phyloP scores from a whole-genome alignment of 176 grass and related monocot species.

The Chloris gayana region DNA sequence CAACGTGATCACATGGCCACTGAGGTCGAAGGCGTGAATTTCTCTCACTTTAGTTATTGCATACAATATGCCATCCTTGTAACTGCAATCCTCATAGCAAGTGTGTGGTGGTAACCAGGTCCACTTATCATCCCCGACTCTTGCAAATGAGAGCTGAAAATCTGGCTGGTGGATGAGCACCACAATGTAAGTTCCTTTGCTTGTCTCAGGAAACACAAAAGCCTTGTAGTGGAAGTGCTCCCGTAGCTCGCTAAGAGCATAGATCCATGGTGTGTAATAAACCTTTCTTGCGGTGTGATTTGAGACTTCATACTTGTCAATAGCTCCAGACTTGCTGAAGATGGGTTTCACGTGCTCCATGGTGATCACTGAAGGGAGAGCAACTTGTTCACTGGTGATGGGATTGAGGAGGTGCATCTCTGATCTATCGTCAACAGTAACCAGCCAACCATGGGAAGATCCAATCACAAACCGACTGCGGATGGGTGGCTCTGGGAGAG shows the following conservation, averaged over 20 bases:
- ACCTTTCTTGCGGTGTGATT: no score
- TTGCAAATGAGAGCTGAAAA: not conserved
- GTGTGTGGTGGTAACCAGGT: not conserved
- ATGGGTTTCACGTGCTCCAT: constrained; percentile 6
- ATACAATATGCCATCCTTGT: not conserved
- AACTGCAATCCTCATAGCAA: not conserved
- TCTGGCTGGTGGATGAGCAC: not conserved
- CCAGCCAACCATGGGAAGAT: constrained; percentile 2
- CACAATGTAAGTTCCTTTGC: constrained; percentile 11
- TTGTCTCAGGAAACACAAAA: constrained; percentile 15
- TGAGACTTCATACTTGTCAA: not conserved
- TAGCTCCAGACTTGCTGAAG: not conserved
- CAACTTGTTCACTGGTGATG: not conserved
- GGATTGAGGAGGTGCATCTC: constrained; percentile 8
- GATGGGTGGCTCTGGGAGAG: constrained; percentile 6
- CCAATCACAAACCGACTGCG: not conserved
- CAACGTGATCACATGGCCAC: no score
- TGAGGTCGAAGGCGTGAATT: no score
- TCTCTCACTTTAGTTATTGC: not conserved
- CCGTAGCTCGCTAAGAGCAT: not conserved
- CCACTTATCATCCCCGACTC: not conserved
- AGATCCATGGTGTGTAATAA: not conserved
- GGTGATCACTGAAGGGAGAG: not conserved
- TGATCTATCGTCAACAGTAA: not conserved
- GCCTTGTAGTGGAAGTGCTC: constrained; percentile 3